Base-by-base conservation (phyloP, 768 basidiomycete genomes). In the Suillus lakei region DNA sequence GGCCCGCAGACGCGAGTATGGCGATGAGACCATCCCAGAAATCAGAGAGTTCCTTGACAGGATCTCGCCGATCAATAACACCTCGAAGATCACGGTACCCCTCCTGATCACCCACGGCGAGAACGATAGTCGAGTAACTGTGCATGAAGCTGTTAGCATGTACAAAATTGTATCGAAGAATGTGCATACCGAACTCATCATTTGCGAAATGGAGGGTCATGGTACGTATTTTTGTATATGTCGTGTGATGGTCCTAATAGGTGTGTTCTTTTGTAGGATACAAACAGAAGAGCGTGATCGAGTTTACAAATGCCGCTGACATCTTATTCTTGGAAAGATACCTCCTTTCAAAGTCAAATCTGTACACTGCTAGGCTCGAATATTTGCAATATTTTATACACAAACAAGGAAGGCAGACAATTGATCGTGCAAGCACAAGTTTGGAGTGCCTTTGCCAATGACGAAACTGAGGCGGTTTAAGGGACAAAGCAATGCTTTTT, bases 21-120 rank as follows among this genome's bases (percentile, higher is more conserved):
- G 81, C 5, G 81, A 83, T 64, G 81, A 82, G 60, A 71, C 78
- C 9, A 69, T 78, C 43, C 76, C 80, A 4, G 72, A 61, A 51
- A 75, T 82, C 44, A 74, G 78, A 51, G 77, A 69, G 36, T 81
- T 82, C 51, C 68, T 82, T 28, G 75, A 78, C 62, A 72, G 73
- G 41, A 78, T 82, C 39, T 81, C 82, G 1, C 82, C 82, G 8
- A 64, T 82, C 26, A 82, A 76, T 60, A 75, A 76, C 32, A 74
- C 79, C 1, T 73, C 77, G 21, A 76, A 79, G 56, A 80, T 82
- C 60, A 41, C 54, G 1, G 75, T 73, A 5, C 82, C 81, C 2
- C 63, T 82, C 60, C 73, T 76, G 39, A 80, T 83, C 61, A 78
- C 82, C 23, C 81, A 82, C 39, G 81, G 81, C 12, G 81, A 83